Conservation (phyloP, 2,329 filamentous ascomycete species). For the Aphanoascus verrucosus region DNA sequence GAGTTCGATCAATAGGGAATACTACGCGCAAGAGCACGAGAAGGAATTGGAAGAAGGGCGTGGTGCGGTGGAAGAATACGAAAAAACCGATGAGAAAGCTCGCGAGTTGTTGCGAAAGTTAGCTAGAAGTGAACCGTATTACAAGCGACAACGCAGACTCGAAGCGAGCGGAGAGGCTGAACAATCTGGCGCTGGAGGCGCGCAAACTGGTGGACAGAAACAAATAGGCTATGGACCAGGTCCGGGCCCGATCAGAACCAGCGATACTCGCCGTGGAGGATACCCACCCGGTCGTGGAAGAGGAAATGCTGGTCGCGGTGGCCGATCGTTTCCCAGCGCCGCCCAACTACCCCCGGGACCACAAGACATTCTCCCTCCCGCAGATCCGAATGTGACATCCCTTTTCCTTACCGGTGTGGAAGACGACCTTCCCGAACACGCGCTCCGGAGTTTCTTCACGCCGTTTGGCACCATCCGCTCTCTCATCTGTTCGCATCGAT, state of each 20-base stretch:
- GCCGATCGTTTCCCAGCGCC: constrained; percentile 55
- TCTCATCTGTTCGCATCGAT: constrained; percentile 89
- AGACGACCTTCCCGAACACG: constrained; percentile 88
- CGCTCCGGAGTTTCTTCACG: constrained; percentile 81
- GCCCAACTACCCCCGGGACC: constrained; percentile 68
- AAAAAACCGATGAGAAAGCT: constrained; percentile 95
- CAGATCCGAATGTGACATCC: constrained; percentile 77
- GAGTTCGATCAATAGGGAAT: constrained; percentile 89
- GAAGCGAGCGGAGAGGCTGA: constrained; percentile 43
- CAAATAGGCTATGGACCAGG: constrained; percentile 42
- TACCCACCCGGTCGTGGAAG: constrained; percentile 37
- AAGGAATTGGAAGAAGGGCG: constrained; percentile 86
- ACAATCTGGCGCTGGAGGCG: constrained; percentile 18
- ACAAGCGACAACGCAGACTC: constrained; percentile 71
- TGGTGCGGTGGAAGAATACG: constrained; percentile 76
- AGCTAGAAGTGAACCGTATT: constrained; percentile 89
- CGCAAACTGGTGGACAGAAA: constrained; percentile 40
- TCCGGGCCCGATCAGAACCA: constrained; percentile 62
- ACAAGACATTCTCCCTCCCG: constrained; percentile 74
- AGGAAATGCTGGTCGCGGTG: constrained; percentile 40
- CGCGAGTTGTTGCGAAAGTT: constrained; percentile 73
- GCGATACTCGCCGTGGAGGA: constrained; percentile 43
- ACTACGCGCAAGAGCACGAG: constrained; percentile 96
- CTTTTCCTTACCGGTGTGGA: constrained; percentile 92
- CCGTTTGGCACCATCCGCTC: constrained; percentile 83